Conservation (phyloP, 2,329 filamentous ascomycete genomes). For the Xylaria sp. region DNA sequence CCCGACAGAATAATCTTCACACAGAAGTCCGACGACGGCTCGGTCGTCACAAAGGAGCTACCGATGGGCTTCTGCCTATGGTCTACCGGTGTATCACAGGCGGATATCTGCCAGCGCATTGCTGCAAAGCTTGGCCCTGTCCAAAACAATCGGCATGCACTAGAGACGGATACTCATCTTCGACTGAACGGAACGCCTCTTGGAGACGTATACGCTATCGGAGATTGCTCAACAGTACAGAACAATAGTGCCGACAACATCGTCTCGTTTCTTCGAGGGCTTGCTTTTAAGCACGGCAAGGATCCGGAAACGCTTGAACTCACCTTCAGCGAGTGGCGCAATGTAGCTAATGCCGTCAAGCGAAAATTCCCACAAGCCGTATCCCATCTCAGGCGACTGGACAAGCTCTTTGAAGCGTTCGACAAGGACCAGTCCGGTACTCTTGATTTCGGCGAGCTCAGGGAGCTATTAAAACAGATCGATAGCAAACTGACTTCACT, state of each 20-base stretch:
- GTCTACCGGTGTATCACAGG: constrained; percentile 95
- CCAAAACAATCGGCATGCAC: constrained; percentile 89
- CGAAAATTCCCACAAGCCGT: constrained; percentile 91
- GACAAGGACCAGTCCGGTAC: constrained; percentile 94
- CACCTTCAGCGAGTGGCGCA: constrained; percentile 88
- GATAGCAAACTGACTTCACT: constrained; percentile 94
- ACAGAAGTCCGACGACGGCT: constrained; percentile 79
- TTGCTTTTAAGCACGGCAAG: constrained; percentile 91
- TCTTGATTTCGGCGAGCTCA: constrained; percentile 91
- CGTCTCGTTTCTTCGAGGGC: constrained; percentile 85
- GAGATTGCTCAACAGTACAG: constrained; percentile 95
- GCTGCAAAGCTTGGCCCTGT: constrained; percentile 78
- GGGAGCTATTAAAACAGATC: constrained; percentile 89
- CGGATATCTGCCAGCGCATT: constrained; percentile 80
- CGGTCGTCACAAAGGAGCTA: constrained; percentile 86
- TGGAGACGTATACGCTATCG: constrained; percentile 95
- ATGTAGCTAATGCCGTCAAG: constrained; percentile 84
- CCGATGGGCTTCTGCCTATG: constrained; percentile 97
- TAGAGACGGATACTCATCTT: constrained; percentile 95
- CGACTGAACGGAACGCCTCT: constrained; percentile 88
- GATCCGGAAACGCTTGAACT: constrained; percentile 90
- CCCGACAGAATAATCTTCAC: constrained; percentile 88
- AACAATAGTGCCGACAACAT: constrained; percentile 97
- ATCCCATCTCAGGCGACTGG: constrained; percentile 86
- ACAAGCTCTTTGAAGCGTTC: constrained; percentile 90